Base-by-base conservation (phyloP, 768 basidiomycete genomes). In the Pulveroboletus sp. region DNA sequence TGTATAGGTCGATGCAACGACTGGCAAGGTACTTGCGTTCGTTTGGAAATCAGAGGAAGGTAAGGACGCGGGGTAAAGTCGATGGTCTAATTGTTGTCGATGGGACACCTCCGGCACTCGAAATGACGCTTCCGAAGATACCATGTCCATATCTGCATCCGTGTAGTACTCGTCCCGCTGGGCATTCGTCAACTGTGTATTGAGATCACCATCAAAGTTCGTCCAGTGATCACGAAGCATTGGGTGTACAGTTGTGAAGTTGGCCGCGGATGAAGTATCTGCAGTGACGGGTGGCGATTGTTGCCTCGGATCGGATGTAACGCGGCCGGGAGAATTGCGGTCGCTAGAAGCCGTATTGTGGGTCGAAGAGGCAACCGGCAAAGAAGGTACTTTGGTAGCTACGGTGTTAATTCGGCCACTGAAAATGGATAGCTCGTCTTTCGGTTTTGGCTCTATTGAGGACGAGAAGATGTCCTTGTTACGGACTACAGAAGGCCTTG, bases 391-490 rank as follows among this genome's bases (percentile, higher is more conserved):
- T 49, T 78, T 80, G 0, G 79, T 82, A 9, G 72, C 69, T 20
- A 88, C 71, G 0, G 79, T 85, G 51, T 85, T 79, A 10, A 81
- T 86, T 58, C 81, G 78, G n/a, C 87, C 87, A 42, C 85, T 80
- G 63, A 89, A 89, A 22, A 89, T 85, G 6, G 80, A 78, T 20
- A 89, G 67, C 59, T 88, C 86, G 61, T 89, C 86, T 47, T 81
- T 76, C n/a, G 70, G 65, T 32, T 76, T 77, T 22, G 70, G 67
- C 11, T 63, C 53, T 12, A 68, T 54, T 0, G 81, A 77, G 9
- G 77, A 71, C 19, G 73, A 70, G 64, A 87, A 86, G 24, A 85
- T 83, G 65, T 85, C 81, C 23, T 30, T 53, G 54, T 73, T 75
- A 14, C 73, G 75, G 43, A 73, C 69, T 41, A 66, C 67, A 2